Evolutionary conservation across 768 basidiomycete genomes (phyloP).

Genomic region (Hericium coralloides): DNA sequence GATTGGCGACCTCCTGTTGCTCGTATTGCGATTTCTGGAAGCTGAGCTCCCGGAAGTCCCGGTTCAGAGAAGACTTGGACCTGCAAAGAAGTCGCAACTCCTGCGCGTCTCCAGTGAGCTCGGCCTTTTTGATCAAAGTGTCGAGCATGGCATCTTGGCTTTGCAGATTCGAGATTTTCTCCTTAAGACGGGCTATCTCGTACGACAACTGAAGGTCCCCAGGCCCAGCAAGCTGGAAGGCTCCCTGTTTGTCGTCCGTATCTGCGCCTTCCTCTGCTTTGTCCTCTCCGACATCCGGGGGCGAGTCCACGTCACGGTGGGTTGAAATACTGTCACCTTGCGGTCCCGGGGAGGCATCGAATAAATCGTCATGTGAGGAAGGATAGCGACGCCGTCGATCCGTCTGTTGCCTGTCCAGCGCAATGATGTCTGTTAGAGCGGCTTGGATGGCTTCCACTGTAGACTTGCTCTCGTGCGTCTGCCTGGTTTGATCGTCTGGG

Average conservation of each 20-base stretch:
- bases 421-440: conserved; percentile 93
- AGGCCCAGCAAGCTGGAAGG: conserved; percentile 73
- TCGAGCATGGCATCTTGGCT: conserved; percentile 79
- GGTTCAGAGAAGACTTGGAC: conserved; percentile 71
- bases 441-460: conserved; percentile 96
- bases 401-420: conserved; percentile 55
- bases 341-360: neutral
- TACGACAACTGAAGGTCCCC: conserved; percentile 84
- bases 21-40: conserved; percentile 94
- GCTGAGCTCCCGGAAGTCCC: conserved; percentile 74
- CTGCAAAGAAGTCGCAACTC: conserved; percentile 77
- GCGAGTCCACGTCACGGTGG: neutral
- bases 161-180: conserved; percentile 68
- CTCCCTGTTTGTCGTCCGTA: conserved; percentile 29
- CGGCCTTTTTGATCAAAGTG: conserved; percentile 88
- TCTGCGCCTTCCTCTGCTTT: conserved; percentile 33
- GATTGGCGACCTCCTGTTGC: conserved; percentile 88
- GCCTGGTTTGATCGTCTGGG: conserved; percentile 50
- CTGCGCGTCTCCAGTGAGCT: conserved; percentile 82
- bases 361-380: conserved; percentile 1
- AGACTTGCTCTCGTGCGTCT: conserved; percentile 59
- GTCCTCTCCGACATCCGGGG: conserved; percentile 27
- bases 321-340: neutral
- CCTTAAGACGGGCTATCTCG: conserved; percentile 73
- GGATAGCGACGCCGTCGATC: conserved; percentile 8